Conservation (phyloP, 2,329 filamentous ascomycete genomes). For the Achaetomium macrosporum region DNA sequence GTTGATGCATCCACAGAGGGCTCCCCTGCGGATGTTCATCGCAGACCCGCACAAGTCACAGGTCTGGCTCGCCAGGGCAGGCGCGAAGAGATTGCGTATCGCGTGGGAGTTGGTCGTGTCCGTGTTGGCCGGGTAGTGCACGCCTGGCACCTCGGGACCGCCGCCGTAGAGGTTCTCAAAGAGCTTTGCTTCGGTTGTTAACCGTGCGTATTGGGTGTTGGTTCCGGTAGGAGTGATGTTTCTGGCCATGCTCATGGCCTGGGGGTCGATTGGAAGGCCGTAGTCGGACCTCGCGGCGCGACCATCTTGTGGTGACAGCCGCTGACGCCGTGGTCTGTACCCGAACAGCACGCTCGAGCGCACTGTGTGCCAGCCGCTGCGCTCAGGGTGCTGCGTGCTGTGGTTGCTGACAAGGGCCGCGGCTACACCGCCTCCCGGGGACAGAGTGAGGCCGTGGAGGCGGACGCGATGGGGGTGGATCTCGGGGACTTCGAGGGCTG, state of each 20-base stretch:
- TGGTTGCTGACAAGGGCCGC: slow-evolving; percentile 47
- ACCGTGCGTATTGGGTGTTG: slow-evolving; percentile 13
- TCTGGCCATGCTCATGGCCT: background rate
- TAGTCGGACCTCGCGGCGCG: background rate
- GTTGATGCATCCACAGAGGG: slow-evolving; percentile 28
- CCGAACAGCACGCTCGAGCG: slow-evolving; percentile 37
- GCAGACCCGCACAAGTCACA: slow-evolving; percentile 41
- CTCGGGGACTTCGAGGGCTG: slow-evolving; percentile 29
- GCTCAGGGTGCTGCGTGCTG: slow-evolving; percentile 43
- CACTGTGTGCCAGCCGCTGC: slow-evolving; percentile 33
- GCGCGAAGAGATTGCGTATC: slow-evolving; percentile 36
- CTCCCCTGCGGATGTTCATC: slow-evolving; percentile 18
- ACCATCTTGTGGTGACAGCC: slow-evolving; percentile 3
- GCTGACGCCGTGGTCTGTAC: slow-evolving; percentile 20
- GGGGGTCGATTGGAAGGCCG: slow-evolving; percentile 7
- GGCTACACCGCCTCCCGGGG: slow-evolving; percentile 46
- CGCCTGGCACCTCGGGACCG: slow-evolving; percentile 41
- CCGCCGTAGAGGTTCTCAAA: slow-evolving; percentile 57
- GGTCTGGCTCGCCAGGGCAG: slow-evolving; percentile 31
- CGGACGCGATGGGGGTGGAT: slow-evolving; percentile 46
- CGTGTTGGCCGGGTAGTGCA: slow-evolving; percentile 20
- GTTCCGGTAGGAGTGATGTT: background rate
- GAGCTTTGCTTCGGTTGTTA: slow-evolving; percentile 49
- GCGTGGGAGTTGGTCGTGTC: background rate
- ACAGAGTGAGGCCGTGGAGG: slow-evolving; percentile 48